phyloP scores from a whole-genome alignment of 2,329 filamentous ascomycete genomes.

The Paracoccidioides brasiliensis region DNA sequence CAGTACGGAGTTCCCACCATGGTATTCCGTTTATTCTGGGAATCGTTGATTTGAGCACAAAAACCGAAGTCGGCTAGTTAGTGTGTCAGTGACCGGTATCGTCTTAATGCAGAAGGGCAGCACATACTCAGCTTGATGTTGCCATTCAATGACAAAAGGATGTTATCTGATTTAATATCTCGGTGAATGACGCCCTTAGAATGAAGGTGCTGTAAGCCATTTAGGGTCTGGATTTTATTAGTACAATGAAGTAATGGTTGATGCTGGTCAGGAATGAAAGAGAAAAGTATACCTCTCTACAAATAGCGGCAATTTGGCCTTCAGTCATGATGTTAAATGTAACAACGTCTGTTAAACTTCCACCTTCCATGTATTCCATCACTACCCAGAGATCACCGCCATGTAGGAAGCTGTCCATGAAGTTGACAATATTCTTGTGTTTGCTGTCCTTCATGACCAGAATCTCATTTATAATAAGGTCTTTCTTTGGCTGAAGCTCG shows the following conservation, averaged over 20 bases:
- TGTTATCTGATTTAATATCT: slow-evolving; percentile 98
- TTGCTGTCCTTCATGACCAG: slow-evolving; percentile 98
- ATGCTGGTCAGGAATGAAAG: too few species aligned
- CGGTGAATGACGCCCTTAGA: slow-evolving; percentile 97
- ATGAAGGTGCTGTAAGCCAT: slow-evolving; percentile 86
- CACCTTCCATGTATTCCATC: slow-evolving; percentile 99
- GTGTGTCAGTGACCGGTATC: slow-evolving; percentile 13
- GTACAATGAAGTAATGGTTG: too few species aligned
- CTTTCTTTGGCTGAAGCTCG: slow-evolving; percentile 97
- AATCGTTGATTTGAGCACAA: slow-evolving; percentile 95
- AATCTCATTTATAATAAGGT: slow-evolving; percentile 98
- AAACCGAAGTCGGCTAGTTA: slow-evolving; percentile 92
- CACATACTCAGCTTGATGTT: slow-evolving; percentile 90
- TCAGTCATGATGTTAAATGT: slow-evolving; percentile 99
- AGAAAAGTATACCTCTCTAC: slow-evolving; percentile 58
- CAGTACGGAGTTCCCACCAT: slow-evolving; percentile 99
- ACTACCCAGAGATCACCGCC: slow-evolving; percentile 92
- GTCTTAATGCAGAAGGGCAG: slow-evolving; percentile 10
- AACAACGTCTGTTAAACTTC: slow-evolving; percentile 92
- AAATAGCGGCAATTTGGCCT: slow-evolving; percentile 91
- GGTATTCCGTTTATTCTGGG: slow-evolving; percentile 91
- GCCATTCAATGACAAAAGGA: slow-evolving; percentile 81
- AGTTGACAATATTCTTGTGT: slow-evolving; percentile 98
- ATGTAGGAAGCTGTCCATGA: slow-evolving; percentile 91
- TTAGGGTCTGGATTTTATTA: slow-evolving; percentile 48